Evolutionary conservation across 768 basidiomycete genomes (phyloP), one percentile per base, ranked within the genome.

Genomic region (Lyophyllum semitale): DNA sequence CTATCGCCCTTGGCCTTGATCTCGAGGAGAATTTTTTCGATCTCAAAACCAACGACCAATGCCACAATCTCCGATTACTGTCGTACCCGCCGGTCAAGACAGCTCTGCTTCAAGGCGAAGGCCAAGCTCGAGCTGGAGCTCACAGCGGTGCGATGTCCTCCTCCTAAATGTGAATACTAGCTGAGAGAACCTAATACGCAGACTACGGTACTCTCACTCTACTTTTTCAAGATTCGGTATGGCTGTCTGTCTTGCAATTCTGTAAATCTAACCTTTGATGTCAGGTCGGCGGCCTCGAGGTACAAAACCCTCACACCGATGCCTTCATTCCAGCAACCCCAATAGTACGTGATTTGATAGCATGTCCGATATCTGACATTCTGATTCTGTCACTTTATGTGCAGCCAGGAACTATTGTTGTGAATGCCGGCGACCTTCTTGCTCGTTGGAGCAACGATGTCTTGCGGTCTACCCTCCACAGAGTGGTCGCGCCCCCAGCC

Each of bases 391-490:
- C 51, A 22, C 18, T 27, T 30, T 12, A 41, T 40, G 30, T 40
- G 3, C 63, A 93, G 89, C 85, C 88, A 13, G 89, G 81, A 13
- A 91, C 91, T 1, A 88, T 93, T 49, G 87, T 94, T 27, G 80
- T 94, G 35, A 94, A 93, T 60, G 85, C 88, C 8, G 92, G 88
- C 3, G 91, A 94, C 66, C 77, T 93, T 23, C 74, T 93, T 12
- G 81, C 87, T 2, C 85, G 91, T 47, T 93, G 91, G 91, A 89
- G 88, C 61, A 93, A 93, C 67, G 87, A 90, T 67, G 76, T 85
- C 20, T 73, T 93, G 42, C 83, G 86, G 20, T 91, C 90, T 40
- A 93, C 92, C 2, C 78, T 92, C 17, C 92, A 93, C 68, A 84
- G 88, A 15, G 92, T 94, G 20, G 91, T 93, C 7, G 85, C 87